These are phyloP conservation scores for Globisporangium nagaii DNA, from an alignment of 352 stramenopile species.

Conservation along the genomic window DNA sequence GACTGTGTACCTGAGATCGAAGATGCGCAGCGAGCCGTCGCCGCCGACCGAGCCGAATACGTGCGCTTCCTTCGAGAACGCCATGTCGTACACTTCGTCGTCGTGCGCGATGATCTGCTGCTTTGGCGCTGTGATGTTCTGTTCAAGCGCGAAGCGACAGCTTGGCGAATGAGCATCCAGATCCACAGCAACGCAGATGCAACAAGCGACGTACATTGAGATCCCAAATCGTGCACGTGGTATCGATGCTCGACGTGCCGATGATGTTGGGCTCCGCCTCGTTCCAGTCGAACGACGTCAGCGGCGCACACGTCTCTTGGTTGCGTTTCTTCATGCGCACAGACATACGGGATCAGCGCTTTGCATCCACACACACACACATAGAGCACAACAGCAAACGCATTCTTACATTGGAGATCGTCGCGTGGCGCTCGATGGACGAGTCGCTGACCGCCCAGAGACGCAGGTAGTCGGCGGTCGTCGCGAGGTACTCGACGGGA, in stretches of 20 bases:
- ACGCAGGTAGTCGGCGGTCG: conserved; percentile 79
- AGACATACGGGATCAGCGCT: background rate
- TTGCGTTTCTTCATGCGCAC: conserved; percentile 39
- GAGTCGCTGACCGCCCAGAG: conserved; percentile 73
- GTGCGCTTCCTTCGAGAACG: conserved; percentile 91
- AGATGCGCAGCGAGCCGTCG: conserved; percentile 95
- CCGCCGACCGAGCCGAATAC: conserved; percentile 96
- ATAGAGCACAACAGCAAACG: background rate
- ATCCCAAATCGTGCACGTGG: conserved; percentile 99
- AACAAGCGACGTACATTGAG: conserved; percentile 72
- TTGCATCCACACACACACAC: background rate
- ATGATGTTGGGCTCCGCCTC: conserved; percentile 94
- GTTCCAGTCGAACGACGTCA: conserved; percentile 99
- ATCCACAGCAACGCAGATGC: background rate
- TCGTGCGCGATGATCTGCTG: conserved; percentile 99
- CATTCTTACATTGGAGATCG: conserved; percentile 53
- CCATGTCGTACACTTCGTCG: conserved; percentile 98
- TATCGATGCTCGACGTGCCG: conserved; percentile 96
- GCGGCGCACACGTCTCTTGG: conserved; percentile 92
- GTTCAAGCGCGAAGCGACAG: background rate
- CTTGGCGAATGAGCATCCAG: too few species aligned
- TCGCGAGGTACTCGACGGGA: conserved; percentile 67
- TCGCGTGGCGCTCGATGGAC: conserved; percentile 69
- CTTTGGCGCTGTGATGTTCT: conserved; percentile 58
- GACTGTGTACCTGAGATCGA: conserved; percentile 95